Conservation (phyloP, 78 protist species). For the Blattamonas nauphoetae region DNA sequence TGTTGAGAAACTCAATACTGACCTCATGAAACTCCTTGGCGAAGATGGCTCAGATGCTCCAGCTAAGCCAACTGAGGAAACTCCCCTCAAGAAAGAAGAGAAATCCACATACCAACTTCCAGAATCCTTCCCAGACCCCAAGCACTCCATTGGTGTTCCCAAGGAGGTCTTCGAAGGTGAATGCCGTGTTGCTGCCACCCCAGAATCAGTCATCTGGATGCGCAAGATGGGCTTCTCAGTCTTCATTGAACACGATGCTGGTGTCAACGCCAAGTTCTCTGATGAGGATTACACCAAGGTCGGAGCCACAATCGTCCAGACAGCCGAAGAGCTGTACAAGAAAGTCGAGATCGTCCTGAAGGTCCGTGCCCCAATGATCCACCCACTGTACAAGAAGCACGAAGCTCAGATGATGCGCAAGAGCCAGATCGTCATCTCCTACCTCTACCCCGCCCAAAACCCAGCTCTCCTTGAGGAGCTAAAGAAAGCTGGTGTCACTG, state of each 20-base stretch:
- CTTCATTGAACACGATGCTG: constrained; percentile 34
- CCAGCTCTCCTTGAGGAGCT: constrained; percentile 1
- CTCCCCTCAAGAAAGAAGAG: background rate
- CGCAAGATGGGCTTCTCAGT: constrained; percentile 38
- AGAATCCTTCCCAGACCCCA: background rate
- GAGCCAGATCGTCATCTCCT: background rate
- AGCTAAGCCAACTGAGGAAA: background rate
- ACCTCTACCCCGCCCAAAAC: background rate
- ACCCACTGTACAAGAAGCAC: constrained; percentile 1
- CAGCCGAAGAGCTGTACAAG: background rate
- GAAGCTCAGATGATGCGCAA: constrained; percentile 16
- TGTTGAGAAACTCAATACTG: background rate
- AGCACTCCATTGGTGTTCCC: background rate
- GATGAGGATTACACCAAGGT: constrained; percentile 24
- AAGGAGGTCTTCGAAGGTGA: constrained; percentile 15
- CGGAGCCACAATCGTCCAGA: constrained; percentile 26
- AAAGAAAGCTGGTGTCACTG: constrained; percentile 30
- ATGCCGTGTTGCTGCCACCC: constrained; percentile 38
- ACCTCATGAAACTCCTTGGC: background rate
- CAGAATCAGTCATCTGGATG: constrained; percentile 19
- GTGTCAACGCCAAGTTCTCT: constrained; percentile 23
- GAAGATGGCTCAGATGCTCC: background rate
- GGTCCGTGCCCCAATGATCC: background rate
- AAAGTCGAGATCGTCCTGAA: constrained; percentile 26
- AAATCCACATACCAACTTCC: background rate